These are phyloP conservation scores for Apiospora phragmitis DNA, from an alignment of 2,329 filamentous ascomycete species.

Conservation along the genomic window DNA sequence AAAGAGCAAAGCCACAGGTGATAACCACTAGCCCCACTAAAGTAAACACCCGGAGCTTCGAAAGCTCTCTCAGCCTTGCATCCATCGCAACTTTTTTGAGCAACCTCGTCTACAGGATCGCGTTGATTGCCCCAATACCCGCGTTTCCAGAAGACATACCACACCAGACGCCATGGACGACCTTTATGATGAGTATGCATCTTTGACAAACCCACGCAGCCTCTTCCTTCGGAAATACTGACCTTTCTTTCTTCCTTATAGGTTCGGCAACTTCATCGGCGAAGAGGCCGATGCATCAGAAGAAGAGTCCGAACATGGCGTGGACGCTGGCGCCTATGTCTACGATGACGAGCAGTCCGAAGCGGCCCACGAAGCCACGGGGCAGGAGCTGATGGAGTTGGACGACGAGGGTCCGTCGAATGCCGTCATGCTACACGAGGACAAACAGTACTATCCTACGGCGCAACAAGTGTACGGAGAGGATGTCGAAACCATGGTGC, in stretches of 20 bases:
- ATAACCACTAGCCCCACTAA: not conserved
- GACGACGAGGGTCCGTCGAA: slow-evolving; percentile 91
- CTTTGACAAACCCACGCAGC: not conserved
- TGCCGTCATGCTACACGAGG: slow-evolving; percentile 95
- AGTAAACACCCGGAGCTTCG: not conserved
- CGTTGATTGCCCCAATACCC: slow-evolving; percentile 17
- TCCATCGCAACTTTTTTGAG: slow-evolving; percentile 9
- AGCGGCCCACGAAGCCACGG: slow-evolving; percentile 62
- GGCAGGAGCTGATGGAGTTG: slow-evolving; percentile 90
- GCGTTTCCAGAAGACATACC: slow-evolving; percentile 17
- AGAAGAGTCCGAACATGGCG: slow-evolving; percentile 77
- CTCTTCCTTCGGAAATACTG: slow-evolving; percentile 14
- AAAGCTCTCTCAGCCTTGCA: slow-evolving; percentile 7
- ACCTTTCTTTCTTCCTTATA: slow-evolving; percentile 36
- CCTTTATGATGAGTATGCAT: slow-evolving; percentile 85
- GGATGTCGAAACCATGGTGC: slow-evolving; percentile 92
- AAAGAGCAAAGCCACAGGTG: not conserved
- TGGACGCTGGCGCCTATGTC: slow-evolving; percentile 73
- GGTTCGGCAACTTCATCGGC: slow-evolving; percentile 98
- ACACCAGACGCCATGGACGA: slow-evolving; percentile 71
- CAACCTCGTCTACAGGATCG: slow-evolving; percentile 6
- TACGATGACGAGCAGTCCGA: slow-evolving; percentile 76
- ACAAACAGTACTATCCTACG: slow-evolving; percentile 99
- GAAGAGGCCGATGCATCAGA: slow-evolving; percentile 84
- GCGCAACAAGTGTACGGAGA: slow-evolving; percentile 92